These are phyloP conservation scores for Perilla frutescens DNA, from an alignment of 257 asterid genomes.

Conservation along the genomic window DNA sequence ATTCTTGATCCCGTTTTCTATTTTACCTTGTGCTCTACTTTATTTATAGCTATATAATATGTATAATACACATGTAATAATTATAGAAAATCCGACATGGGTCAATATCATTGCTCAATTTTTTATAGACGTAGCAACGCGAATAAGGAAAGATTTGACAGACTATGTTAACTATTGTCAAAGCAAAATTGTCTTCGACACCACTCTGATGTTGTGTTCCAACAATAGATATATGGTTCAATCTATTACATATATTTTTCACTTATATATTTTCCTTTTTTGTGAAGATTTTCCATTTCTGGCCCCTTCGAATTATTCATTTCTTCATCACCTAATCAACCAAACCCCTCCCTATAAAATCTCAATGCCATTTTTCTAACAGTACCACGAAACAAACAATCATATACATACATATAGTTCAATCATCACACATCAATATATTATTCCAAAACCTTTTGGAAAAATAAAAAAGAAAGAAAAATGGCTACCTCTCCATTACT, in stretches of 20 bases:
- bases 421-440: too few species aligned
- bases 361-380: conserved; percentile 29
- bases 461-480: neutral
- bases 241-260: neutral
- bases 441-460: neutral
- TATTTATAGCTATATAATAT: too few species aligned
- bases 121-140: too few species aligned
- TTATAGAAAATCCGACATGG: too few species aligned
- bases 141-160: too few species aligned
- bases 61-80: too few species aligned
- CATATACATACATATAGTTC: neutral
- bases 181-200: conserved; percentile 48
- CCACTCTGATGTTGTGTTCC: conserved; percentile 58
- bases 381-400: conserved; percentile 22
- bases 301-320: conserved; percentile 1
- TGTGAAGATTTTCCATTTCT: neutral
- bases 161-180: neutral
- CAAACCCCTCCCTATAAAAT: conserved; percentile 34
- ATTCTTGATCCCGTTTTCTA: too few species aligned
- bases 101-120: too few species aligned
- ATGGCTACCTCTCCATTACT: conserved; percentile 40
- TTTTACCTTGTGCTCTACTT: too few species aligned
- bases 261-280: neutral
- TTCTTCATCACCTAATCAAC: conserved; percentile 40
- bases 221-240: conserved; percentile 34